A percentile compares a stretch with the other conserved stretches of the same genome.
Conservation (phyloP, 345 rosid species). For the Gossypium sturtianum region DNA sequence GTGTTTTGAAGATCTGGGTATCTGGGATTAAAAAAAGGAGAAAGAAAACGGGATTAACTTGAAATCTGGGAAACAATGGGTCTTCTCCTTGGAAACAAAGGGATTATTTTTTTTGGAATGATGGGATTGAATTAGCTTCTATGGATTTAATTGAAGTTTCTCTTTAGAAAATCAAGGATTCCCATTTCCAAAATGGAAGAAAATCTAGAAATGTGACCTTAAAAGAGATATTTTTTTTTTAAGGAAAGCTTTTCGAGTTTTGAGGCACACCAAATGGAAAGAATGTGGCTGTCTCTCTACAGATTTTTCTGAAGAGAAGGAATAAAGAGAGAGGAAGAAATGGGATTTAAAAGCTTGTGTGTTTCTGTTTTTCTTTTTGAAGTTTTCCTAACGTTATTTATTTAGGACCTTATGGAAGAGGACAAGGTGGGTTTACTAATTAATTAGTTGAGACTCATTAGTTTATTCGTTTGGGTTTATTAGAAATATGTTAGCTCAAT, state of each 20-base stretch:
- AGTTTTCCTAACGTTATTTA: neutral
- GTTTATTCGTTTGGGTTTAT: neutral
- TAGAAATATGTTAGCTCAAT: no score
- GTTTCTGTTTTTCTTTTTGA: no score
- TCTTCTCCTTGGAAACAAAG: neutral
- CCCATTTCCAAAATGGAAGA: neutral
- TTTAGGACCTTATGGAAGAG: no score
- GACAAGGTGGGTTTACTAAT: neutral
- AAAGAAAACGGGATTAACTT: neutral
- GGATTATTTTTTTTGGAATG: neutral
- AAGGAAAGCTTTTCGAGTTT: neutral
- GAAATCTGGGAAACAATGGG: neutral
- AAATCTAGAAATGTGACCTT: neutral
- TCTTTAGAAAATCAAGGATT: neutral
- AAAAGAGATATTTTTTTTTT: neutral
- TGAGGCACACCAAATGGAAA: neutral
- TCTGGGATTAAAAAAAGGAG: neutral
- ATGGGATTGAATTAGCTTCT: neutral
- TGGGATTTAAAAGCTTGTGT: no score
- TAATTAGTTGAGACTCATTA: no score
- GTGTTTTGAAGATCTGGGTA: slow-evolving; percentile 1
- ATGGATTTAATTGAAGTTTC: slow-evolving; percentile 16
- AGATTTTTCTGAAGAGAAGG: no score
- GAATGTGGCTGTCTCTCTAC: neutral
- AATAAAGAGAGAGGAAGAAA: no score